phyloP scores from a whole-genome alignment of 208 protist genomes.

The Crithidia fasciculata region DNA sequence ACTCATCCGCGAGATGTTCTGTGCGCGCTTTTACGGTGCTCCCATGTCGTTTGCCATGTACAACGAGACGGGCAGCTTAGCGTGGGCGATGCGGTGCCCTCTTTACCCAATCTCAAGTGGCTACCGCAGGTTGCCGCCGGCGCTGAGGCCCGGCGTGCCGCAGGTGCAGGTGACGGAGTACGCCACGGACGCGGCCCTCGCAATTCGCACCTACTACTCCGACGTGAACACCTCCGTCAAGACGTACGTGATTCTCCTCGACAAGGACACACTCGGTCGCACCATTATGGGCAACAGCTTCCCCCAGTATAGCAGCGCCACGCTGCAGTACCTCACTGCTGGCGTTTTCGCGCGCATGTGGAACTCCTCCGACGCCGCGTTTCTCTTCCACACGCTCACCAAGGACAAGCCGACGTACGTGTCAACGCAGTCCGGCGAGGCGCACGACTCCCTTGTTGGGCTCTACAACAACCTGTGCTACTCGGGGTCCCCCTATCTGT shows the following conservation, averaged over 20 bases:
- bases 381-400: conserved; percentile 59
- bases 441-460: conserved; percentile 19
- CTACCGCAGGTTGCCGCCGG: not conserved
- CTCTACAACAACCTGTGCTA: conserved; percentile 37
- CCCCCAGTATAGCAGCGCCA: conserved; percentile 48
- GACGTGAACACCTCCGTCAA: not conserved
- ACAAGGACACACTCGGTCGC: conserved; percentile 51
- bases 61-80: conserved; percentile 12
- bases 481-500: conserved; percentile 40
- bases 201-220: conserved; percentile 15
- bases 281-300: conserved; percentile 42
- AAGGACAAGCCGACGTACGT: conserved; percentile 34
- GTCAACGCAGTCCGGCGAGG: conserved; percentile 17
- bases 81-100: conserved; percentile 19
- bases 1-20: conserved; percentile 23
- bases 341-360: conserved; percentile 46
- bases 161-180: conserved; percentile 21
- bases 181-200: conserved; percentile 12
- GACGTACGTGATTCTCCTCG: conserved; percentile 31
- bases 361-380: conserved; percentile 21
- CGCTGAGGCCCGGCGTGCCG: not conserved
- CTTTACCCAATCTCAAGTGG: not conserved
- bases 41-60: conserved; percentile 42
- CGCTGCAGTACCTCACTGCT: conserved; percentile 42
- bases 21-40: conserved; percentile 35